Evolutionary conservation across 345 rosid species (phyloP), one percentile per base, ranked within the genome.

Genomic region (Rhizophora mangle): DNA sequence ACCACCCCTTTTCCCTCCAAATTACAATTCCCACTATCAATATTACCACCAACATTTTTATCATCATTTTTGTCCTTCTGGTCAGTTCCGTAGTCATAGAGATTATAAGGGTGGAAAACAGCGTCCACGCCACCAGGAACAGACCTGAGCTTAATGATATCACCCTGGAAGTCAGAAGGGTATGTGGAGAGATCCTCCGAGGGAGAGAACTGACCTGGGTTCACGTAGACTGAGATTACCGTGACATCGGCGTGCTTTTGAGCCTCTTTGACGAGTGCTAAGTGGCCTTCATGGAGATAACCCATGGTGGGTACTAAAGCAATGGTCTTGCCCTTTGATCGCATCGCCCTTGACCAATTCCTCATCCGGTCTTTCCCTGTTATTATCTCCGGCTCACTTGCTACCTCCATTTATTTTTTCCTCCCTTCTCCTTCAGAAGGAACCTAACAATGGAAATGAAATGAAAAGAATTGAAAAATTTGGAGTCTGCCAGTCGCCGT

Each of bases 141-240:
- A 29, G 87, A 81, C 71, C 68, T 71, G 70, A 94, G 85, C 71
- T 91, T 91, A 34, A 57, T 63, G 37, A 94, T 56, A 72, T 94
- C 96, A 8, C 97, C 96, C 57, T 79, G 68, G 58, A 91, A 88
- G 82, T 91, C 96, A 68, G 95, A 91, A 10, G 97, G 97, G 92
- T 94, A 91, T 1, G 95, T 84, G 34, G 97, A 87, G 29, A 94
- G 89, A 66, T 91, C 97, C 74, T 94, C 97, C 0, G 85, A 73
- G 51, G 96, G 96, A n/a, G 98, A 74, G 70, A 94, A 91, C 76
- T 94, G 98, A 71, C 98, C 98, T 59, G 98, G 98, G 78, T 94
- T 94, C 43, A 94, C 93, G 71, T 89, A 91, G 69, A 91, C 84
- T 62, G 97, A 89, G 49, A 94, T 90, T 49, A 91, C 98, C 20